Conservation (phyloP, 2,329 filamentous ascomycete genomes). For the Fusarium lyarnte region DNA sequence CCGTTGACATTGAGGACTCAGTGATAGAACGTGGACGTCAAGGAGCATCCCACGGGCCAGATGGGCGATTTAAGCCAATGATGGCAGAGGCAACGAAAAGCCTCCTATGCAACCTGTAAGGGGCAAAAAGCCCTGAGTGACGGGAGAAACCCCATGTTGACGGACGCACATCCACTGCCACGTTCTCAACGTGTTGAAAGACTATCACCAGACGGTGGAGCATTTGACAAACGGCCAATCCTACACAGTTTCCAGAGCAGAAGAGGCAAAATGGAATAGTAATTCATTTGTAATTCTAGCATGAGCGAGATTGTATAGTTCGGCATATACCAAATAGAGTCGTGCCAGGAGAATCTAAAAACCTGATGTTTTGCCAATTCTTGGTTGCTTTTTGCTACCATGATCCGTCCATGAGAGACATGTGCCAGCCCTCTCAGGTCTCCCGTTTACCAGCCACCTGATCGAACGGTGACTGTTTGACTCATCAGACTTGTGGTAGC, state of each 20-base stretch:
- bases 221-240: slow-evolving; percentile 17
- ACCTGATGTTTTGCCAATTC: slow-evolving; percentile 19
- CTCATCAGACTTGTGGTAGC: neutral
- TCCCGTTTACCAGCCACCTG: slow-evolving; percentile 3
- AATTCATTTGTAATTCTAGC: slow-evolving; percentile 23
- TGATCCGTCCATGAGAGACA: neutral
- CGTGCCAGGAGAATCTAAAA: slow-evolving; percentile 28
- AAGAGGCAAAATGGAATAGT: slow-evolving; percentile 4
- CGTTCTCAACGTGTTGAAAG: neutral
- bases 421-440: slow-evolving; percentile 1
- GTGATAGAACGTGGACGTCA: slow-evolving; percentile 14
- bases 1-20: neutral
- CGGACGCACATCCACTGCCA: slow-evolving; percentile 5
- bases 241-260: slow-evolving; percentile 7
- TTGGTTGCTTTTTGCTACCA: neutral
- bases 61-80: slow-evolving; percentile 7
- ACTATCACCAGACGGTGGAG: slow-evolving; percentile 3
- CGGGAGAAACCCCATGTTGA: slow-evolving; percentile 20
- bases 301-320: slow-evolving; percentile 38
- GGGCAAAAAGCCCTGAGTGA: slow-evolving; percentile 22
- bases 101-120: slow-evolving; percentile 41
- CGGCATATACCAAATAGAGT: slow-evolving; percentile 34
- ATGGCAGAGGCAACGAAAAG: slow-evolving; percentile 17
- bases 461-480: slow-evolving; percentile 7
- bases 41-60: slow-evolving; percentile 4